Evolutionary conservation across 495 filamentous ascomycete genomes (phyloP).

Genomic region (Xylaria venustula): DNA sequence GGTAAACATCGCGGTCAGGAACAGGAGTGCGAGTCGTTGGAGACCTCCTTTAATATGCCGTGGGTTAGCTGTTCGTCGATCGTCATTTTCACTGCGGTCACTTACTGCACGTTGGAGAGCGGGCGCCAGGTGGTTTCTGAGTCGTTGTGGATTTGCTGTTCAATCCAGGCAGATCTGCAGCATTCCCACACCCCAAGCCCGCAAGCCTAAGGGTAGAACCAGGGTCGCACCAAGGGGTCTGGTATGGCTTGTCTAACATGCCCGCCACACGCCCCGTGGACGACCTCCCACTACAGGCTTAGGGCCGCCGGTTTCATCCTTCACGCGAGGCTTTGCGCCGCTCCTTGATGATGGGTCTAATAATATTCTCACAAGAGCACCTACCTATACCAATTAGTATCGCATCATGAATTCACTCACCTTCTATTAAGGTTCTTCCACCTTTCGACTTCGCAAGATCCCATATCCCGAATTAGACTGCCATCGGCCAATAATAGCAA

Average conservation of each 20-base stretch:
- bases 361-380: neutral
- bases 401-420: neutral
- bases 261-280: neutral
- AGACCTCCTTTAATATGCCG: slow-evolving; percentile 16
- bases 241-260: slow-evolving; percentile 6
- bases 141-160: slow-evolving; percentile 4
- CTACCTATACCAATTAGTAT: neutral
- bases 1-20: slow-evolving; percentile 1
- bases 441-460: neutral
- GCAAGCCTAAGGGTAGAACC: neutral
- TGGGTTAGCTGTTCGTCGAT: slow-evolving; percentile 11
- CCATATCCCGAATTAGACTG: neutral
- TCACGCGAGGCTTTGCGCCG: neutral
- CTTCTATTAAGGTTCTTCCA: neutral
- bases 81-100: slow-evolving; percentile 10
- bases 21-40: slow-evolving; percentile 6
- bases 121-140: slow-evolving; percentile 7
- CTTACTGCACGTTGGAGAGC: neutral
- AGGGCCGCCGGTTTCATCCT: slow-evolving; percentile 11
- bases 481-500: neutral
- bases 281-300: slow-evolving; percentile 9
- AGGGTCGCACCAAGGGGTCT: neutral
- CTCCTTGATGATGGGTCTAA: neutral
- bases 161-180: slow-evolving; percentile 7
- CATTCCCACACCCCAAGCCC: slow-evolving; percentile 1